Percentiles rank a stretch among this genome's conserved stretches.
phyloP scores from a whole-genome alignment of 306 rosid genomes.

The Cicer judaicum region DNA sequence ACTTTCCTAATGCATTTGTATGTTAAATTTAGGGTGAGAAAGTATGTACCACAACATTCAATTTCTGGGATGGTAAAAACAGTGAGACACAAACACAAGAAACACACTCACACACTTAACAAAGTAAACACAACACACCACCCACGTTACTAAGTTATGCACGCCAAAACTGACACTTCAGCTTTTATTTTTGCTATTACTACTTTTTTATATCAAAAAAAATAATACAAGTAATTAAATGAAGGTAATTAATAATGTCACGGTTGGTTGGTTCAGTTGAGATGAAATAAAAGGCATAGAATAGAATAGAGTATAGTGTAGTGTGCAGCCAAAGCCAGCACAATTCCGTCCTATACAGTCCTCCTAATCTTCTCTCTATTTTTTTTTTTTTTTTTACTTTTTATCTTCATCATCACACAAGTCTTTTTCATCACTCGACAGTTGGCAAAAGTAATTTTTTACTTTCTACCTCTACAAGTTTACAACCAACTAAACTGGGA shows the following conservation, averaged over 20 bases:
- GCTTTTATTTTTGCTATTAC: slow-evolving; percentile 33
- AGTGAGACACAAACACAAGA: slow-evolving; percentile 17
- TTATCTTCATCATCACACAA: slow-evolving; percentile 50
- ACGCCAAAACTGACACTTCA: slow-evolving; percentile 81
- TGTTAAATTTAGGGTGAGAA: slow-evolving; percentile 39
- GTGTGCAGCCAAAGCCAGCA: slow-evolving; percentile 33
- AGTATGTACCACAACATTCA: slow-evolving; percentile 49
- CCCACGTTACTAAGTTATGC: slow-evolving; percentile 63
- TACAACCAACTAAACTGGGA: not conserved
- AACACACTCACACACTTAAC: slow-evolving; percentile 20
- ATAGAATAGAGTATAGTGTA: slow-evolving; percentile 13
- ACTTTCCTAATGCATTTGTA: slow-evolving; percentile 39
- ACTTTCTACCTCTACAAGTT: slow-evolving; percentile 30
- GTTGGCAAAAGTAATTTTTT: slow-evolving; percentile 50
- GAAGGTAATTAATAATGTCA: slow-evolving; percentile 49
- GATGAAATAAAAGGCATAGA: slow-evolving; percentile 38
- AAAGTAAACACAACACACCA: not conserved
- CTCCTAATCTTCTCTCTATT: slow-evolving; percentile 34
- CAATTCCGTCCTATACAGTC: not conserved
- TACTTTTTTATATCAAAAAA: slow-evolving; percentile 26
- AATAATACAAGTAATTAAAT: slow-evolving; percentile 31
- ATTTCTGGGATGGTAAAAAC: slow-evolving; percentile 43
- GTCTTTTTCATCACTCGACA: slow-evolving; percentile 50
- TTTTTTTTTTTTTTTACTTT: not conserved
- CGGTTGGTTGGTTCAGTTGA: slow-evolving; percentile 18